Evolutionary conservation across 169 alveolate species (phyloP), one percentile per base, ranked within the genome.

Genomic region (Eimeria falciformis): DNA sequence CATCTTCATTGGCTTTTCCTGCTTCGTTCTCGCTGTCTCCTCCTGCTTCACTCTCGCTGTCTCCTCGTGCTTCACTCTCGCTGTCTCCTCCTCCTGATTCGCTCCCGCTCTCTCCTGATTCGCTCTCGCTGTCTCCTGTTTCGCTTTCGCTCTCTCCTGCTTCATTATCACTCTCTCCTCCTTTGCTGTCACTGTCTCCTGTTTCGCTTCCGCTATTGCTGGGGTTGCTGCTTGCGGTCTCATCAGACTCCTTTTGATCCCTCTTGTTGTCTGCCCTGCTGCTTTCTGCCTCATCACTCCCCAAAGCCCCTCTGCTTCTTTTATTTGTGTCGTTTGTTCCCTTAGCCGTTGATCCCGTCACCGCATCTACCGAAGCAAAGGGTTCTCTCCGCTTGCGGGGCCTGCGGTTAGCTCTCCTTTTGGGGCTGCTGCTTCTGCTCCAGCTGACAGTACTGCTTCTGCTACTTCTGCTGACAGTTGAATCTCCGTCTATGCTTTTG

Each of bases 381-480:
- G 87, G 87, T 75, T 81, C 90, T 27, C 56, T 81, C 53, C 90
- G 47, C 55, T 81, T 81, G 4, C 55, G 68, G 62, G 77, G 7
- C 43, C 75, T 58, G 5, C 27, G 62, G 37, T 55, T 55, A 5
- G 23, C 53, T 55, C 53, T 81, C 47, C 58, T 45, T 43, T 46
- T 75, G 33, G 43, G 18, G 29, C 77, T 53, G 90, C 77, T 81
- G 77, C 90, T 45, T 53, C 62, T 27, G 90, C 78, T 18, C 46
- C 90, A 18, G 90, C 62, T 53, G 90, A 12, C n/a, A 21, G 25
- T 53, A 21, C 77, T 81, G 40, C 62, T 23, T 17, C 87, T 43
- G 45, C 68, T 46, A 23, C 86, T 43, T 23, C 86, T 77, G 86
- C 69, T 29, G 88, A 56, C 65, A 53, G 65, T 23, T 12, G 47